phyloP scores from a whole-genome alignment of 2,329 filamentous ascomycete species.

The Grosmannia serpens region DNA sequence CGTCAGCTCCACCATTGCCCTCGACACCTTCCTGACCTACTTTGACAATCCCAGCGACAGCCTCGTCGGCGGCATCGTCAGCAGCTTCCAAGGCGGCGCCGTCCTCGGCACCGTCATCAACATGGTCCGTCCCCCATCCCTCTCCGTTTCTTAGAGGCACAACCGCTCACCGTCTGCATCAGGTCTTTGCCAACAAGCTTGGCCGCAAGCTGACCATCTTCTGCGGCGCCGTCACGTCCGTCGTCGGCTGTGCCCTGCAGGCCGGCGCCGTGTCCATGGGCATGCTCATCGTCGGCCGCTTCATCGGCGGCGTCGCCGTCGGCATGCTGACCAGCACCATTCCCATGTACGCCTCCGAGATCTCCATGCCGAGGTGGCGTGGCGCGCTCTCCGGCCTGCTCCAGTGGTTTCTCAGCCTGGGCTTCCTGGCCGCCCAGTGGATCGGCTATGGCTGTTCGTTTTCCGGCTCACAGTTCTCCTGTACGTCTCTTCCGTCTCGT shows the following conservation, averaged over 20 bases:
- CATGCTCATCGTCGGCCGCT: constrained; percentile 16
- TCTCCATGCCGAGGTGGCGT: constrained; percentile 19
- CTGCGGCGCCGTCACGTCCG: background rate
- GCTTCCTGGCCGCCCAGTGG: constrained; percentile 12
- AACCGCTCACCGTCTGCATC: too few species aligned
- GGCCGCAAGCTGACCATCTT: constrained; percentile 4
- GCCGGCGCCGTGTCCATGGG: constrained; percentile 8
- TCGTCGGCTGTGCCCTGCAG: constrained; percentile 6
- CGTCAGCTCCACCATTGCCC: constrained; percentile 3
- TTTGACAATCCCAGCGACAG: constrained; percentile 1
- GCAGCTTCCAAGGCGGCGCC: constrained; percentile 1
- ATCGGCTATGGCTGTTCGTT: constrained; percentile 26
- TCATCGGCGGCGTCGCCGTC: constrained; percentile 29
- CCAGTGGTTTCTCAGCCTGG: background rate
- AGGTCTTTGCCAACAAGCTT: background rate
- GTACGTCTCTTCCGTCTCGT: too few species aligned
- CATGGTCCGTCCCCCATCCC: too few species aligned
- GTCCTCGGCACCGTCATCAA: too few species aligned
- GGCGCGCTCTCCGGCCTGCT: constrained; percentile 20
- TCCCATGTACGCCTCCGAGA: constrained; percentile 18
- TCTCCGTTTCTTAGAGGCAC: too few species aligned
- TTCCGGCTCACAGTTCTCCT: too few species aligned
- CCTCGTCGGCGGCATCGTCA: constrained; percentile 4
- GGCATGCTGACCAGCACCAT: constrained; percentile 17
- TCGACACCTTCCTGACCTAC: constrained; percentile 1